A percentile compares a stretch with the other conserved stretches of the same genome.
Conservation (phyloP, 371 early-diverging fungal genomes). For the Smittium mucronatum region DNA sequence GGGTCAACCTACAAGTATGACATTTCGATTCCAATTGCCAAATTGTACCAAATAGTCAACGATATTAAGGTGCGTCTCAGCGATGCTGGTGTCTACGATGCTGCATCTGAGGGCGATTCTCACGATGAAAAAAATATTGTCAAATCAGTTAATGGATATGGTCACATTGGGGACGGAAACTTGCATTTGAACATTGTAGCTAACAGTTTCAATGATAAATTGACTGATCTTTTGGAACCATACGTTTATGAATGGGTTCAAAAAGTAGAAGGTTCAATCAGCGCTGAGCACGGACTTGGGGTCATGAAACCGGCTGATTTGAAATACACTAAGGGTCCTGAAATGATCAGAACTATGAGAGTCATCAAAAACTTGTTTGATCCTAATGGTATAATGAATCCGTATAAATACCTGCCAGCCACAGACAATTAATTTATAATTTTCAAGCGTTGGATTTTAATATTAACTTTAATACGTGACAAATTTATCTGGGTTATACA, state of each 20-base stretch:
- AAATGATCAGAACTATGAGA: conserved; percentile 46
- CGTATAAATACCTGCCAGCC: conserved; percentile 51
- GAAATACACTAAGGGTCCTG: conserved; percentile 39
- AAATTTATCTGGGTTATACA: neutral
- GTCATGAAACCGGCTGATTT: conserved; percentile 29
- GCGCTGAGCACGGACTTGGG: conserved; percentile 39
- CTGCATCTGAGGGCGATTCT: neutral
- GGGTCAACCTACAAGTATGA: conserved; percentile 88
- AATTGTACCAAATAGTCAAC: conserved; percentile 69
- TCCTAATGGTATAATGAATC: conserved; percentile 75
- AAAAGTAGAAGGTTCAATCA: conserved; percentile 41
- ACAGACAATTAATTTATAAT: neutral
- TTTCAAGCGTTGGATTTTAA: neutral
- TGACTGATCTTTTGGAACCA: conserved; percentile 63
- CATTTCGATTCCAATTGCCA: conserved; percentile 69
- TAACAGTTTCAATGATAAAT: conserved; percentile 37
- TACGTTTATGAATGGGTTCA: conserved; percentile 81
- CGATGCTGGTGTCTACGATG: conserved; percentile 15
- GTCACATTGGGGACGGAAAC: conserved; percentile 86
- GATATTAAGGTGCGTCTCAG: conserved; percentile 35
- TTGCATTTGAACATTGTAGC: conserved; percentile 86
- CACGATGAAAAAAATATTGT: conserved; percentile 16
- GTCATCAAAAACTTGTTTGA: conserved; percentile 59
- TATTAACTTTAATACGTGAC: neutral
- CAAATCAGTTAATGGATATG: conserved; percentile 69